Base-by-base conservation (phyloP, 2,329 filamentous ascomycete species). In the Graphiopsis chlorocephala region DNA sequence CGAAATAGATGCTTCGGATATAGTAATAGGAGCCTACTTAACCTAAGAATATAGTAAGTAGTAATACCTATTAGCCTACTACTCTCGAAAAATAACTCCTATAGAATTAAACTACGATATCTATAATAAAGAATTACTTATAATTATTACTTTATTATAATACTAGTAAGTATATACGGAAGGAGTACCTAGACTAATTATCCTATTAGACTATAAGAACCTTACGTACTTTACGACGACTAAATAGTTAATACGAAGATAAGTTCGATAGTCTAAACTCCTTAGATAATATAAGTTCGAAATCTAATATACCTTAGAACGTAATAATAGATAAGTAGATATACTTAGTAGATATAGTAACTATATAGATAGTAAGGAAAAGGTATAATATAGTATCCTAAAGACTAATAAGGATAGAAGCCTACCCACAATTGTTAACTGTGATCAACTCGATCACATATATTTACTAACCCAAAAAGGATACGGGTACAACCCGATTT, bases 121-220 rank as follows among this genome's bases (percentile, higher is more conserved):
- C 31, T 45, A 68, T 61, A 52, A 69, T 48, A 67, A 68, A 45
- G 64, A 69, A 31, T 60, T 69, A 15, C 62, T 68, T 20, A 81
- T 78, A n/a, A n/a, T n/a, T n/a, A n/a, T 35, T 12, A 7, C 6
- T 5, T 38, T 5, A 4, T 3, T 38, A 3, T 17, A 50, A 50
- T 17, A 50, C 23, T 50, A 17, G 23, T 26, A 12, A 50, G 47
- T 50, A 25, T 50, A 50, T 28, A 25, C 17, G 17, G 47, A 50
- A 28, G 47, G 23, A 15, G 7, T 7, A 26, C 23, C 23, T 15
- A 14, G 25, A 28, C 7, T 50, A 28, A 4, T 28, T 2, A 14
- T 50, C 15, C 28, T 26, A 23, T 50, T 12, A 2, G 4, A 50
- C 23, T 28, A 50, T 28, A 50, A 50, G 23, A 50, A 50, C 23